Evolutionary conservation across 2,329 filamentous ascomycete genomes (phyloP).

Genomic region (Hortaea werneckii): DNA sequence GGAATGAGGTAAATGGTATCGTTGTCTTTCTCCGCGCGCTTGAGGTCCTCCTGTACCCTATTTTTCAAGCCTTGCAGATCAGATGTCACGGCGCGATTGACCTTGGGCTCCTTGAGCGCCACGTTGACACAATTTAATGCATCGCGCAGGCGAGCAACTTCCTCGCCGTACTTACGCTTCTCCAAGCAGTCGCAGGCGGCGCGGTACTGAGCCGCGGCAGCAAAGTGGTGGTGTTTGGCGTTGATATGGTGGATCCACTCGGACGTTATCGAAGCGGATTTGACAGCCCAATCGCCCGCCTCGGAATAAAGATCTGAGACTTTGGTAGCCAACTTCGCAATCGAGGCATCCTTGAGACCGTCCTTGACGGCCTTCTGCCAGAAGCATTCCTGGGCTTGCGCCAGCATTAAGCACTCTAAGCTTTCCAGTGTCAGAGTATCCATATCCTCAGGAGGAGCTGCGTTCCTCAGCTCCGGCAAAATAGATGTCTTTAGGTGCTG

Average conservation of each 20-base stretch:
- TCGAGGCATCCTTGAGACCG: conserved; percentile 80
- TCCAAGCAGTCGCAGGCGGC: conserved; percentile 86
- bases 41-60: conserved; percentile 75
- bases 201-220: conserved; percentile 85
- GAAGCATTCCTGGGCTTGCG: conserved; percentile 93
- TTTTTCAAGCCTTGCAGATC: conserved; percentile 77
- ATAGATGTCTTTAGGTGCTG: conserved; percentile 65
- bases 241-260: conserved; percentile 98
- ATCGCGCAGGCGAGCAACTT: conserved; percentile 77
- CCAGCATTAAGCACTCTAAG: conserved; percentile 71
- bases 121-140: conserved; percentile 75
- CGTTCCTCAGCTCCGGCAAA: conserved; percentile 70
- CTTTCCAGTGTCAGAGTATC: conserved; percentile 78
- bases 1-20: conserved; percentile 84
- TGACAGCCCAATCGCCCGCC: conserved; percentile 75
- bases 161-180: conserved; percentile 89
- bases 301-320: conserved; percentile 85
- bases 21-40: conserved; percentile 90
- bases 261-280: conserved; percentile 79
- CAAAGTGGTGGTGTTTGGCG: conserved; percentile 95
- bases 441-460: conserved; percentile 83
- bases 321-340: conserved; percentile 80
- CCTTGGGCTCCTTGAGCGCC: conserved; percentile 69
- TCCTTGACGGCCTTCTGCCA: conserved; percentile 97
- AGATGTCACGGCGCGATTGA: conserved; percentile 70